phyloP scores from a whole-genome alignment of 176 grass and related monocot species.

The Cenchrus fungigraminus region DNA sequence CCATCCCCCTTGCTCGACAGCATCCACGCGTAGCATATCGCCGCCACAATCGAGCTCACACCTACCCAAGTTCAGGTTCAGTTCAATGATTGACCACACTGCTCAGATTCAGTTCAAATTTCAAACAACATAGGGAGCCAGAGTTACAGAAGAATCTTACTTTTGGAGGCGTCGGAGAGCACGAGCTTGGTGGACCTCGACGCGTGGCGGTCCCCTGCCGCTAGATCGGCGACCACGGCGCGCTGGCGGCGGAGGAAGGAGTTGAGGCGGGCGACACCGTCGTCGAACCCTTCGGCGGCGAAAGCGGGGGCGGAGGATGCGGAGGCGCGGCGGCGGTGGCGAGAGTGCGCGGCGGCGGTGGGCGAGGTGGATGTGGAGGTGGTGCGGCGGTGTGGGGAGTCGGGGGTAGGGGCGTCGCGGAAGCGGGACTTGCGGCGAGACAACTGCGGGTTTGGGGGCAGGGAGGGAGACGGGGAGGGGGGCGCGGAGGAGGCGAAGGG shows the following conservation, averaged over 20 bases:
- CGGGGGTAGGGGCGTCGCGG: constrained; percentile 31
- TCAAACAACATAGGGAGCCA: background rate
- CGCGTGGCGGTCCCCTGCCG: constrained; percentile 24
- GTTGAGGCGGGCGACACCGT: constrained; percentile 51
- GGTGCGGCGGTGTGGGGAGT: constrained; percentile 26
- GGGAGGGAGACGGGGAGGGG: constrained; percentile 20
- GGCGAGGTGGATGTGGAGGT: constrained; percentile 22
- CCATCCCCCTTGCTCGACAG: constrained; percentile 56
- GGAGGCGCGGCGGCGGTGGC: constrained; percentile 33
- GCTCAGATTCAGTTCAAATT: constrained; percentile 27
- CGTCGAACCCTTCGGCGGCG: constrained; percentile 30
- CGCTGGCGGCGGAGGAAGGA: constrained; percentile 69
- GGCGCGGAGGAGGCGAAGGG: constrained; percentile 26
- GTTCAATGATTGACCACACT: background rate
- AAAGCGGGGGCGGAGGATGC: constrained; percentile 30
- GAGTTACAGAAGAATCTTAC: constrained; percentile 20
- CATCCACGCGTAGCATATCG: constrained; percentile 78
- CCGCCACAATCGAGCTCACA: constrained; percentile 61
- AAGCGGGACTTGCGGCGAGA: constrained; percentile 70
- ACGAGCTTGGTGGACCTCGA: constrained; percentile 54
- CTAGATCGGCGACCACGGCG: constrained; percentile 36
- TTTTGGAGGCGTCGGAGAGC: constrained; percentile 67
- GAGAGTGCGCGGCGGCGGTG: background rate
- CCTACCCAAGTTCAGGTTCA: constrained; percentile 17
- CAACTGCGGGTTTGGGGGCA: constrained; percentile 60